Evolutionary conservation across 2,329 filamentous ascomycete species (phyloP).

Genomic region (Talaromyces verruculosus): DNA sequence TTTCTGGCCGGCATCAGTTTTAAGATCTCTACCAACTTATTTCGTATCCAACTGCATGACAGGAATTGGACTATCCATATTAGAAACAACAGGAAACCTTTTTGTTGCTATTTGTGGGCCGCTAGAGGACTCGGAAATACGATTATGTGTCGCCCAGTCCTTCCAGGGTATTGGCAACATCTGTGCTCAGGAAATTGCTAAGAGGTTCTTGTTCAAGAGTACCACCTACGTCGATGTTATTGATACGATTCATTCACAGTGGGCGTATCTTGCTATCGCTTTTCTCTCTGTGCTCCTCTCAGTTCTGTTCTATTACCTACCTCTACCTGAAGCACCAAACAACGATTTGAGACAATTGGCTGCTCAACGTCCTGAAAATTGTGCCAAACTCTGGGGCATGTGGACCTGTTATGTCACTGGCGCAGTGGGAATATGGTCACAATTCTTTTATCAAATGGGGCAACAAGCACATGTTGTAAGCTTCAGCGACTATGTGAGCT

Average conservation of each 20-base stretch:
- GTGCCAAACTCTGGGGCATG: constrained; percentile 45
- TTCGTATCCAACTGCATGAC: constrained; percentile 63
- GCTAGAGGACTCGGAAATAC: constrained; percentile 58
- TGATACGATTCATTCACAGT: constrained; percentile 56
- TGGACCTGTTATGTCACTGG: constrained; percentile 58
- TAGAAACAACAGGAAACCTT: constrained; percentile 61
- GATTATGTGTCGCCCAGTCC: constrained; percentile 59
- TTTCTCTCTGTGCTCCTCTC: constrained; percentile 61
- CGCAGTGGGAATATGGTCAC: constrained; percentile 54
- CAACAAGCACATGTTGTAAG: constrained; percentile 54
- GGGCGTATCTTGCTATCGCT: constrained; percentile 63
- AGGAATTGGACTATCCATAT: constrained; percentile 58
- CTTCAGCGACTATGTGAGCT: background rate
- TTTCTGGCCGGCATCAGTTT: constrained; percentile 65
- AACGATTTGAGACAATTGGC: constrained; percentile 59
- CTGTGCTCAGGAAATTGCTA: constrained; percentile 58
- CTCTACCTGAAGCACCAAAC: constrained; percentile 62
- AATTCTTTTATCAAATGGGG: constrained; percentile 61
- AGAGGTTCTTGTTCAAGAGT: constrained; percentile 57
- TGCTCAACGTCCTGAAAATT: constrained; percentile 52
- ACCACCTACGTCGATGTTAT: constrained; percentile 51
- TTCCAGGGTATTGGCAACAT: constrained; percentile 62
- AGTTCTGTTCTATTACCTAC: constrained; percentile 60
- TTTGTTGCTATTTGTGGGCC: constrained; percentile 64
- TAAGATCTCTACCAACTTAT: constrained; percentile 61